phyloP scores from a whole-genome alignment of 73 alveolate species.

The Symbiodinium pilosum region DNA sequence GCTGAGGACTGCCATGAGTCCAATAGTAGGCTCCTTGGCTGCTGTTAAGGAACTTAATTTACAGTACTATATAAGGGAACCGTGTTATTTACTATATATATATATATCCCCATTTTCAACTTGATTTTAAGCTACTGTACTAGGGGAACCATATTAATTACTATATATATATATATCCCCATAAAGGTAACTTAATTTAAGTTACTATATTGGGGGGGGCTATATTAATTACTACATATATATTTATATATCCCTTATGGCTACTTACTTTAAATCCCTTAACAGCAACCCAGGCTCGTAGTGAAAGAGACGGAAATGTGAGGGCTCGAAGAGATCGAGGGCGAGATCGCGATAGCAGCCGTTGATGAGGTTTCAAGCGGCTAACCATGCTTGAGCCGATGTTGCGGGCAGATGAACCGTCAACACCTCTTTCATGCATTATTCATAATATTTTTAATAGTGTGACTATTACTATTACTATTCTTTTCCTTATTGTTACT shows the following conservation, averaged over 20 bases:
- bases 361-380: conserved; percentile 25
- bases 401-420: not conserved
- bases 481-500: too few relatives aligned
- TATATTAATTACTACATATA: too few relatives aligned
- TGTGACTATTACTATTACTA: not conserved
- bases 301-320: not conserved
- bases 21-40: too few relatives aligned
- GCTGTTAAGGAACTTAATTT: too few relatives aligned
- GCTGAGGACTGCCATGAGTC: conserved; percentile 84
- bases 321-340: conserved; percentile 19
- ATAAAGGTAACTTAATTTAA: too few relatives aligned
- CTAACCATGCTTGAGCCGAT: conserved; percentile 8
- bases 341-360: conserved; percentile 24
- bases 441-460: not conserved
- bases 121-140: not conserved
- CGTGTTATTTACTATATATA: too few relatives aligned
- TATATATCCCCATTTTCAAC: not conserved
- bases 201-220: too few relatives aligned
- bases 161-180: too few relatives aligned
- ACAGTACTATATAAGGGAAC: too few relatives aligned
- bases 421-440: not conserved
- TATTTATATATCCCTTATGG: not conserved
- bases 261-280: not conserved
- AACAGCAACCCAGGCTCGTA: too few relatives aligned
- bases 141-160: too few relatives aligned